These are phyloP conservation scores for Talaromyces sp. DNA, from an alignment of 2,329 filamentous ascomycete species.

Conservation along the genomic window DNA sequence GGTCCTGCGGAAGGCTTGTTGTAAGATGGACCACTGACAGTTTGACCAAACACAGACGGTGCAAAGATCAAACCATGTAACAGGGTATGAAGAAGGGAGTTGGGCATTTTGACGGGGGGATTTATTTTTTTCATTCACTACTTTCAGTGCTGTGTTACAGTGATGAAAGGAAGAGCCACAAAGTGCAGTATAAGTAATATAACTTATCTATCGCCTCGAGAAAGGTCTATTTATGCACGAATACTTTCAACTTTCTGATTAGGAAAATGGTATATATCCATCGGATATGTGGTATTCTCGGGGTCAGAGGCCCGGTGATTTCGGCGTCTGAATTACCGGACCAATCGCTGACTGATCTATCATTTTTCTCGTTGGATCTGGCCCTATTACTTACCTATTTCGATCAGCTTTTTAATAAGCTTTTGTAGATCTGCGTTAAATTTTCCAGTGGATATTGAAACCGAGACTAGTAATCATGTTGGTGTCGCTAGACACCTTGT, in stretches of 20 bases:
- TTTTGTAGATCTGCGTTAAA: background rate
- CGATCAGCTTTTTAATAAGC: background rate
- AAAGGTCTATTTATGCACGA: background rate
- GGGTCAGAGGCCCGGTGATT: background rate
- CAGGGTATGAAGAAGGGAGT: background rate
- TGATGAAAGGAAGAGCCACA: background rate
- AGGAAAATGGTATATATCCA: background rate
- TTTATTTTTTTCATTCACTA: background rate
- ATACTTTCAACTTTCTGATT: background rate
- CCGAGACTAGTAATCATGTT: background rate
- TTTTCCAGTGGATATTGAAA: background rate
- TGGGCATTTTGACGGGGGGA: background rate
- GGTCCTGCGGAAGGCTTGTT: conserved; percentile 18
- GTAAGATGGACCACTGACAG: conserved; percentile 17
- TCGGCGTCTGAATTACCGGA: background rate
- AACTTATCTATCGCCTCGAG: no score
- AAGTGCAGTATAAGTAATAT: background rate
- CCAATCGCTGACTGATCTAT: background rate
- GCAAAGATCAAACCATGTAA: background rate
- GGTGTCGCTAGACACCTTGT: background rate
- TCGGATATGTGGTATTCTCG: background rate
- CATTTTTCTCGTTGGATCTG: background rate
- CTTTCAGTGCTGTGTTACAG: background rate
- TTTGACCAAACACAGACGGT: conserved; percentile 3
- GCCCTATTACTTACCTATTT: background rate